phyloP scores from a whole-genome alignment of 1,284 basidiomycete genomes.

The Puccinia novopanici region DNA sequence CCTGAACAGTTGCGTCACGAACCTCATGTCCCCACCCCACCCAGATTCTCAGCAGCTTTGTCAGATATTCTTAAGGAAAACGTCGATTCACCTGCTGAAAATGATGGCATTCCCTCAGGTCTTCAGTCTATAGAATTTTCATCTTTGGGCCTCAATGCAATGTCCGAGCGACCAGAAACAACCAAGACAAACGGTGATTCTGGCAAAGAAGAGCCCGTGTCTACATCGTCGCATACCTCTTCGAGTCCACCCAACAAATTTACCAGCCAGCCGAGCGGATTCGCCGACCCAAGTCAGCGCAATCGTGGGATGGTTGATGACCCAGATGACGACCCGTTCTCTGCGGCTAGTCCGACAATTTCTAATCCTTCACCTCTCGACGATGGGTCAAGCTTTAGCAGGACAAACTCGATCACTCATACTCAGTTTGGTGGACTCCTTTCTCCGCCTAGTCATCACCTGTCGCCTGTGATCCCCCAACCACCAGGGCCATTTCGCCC shows the following conservation, averaged over 20 bases:
- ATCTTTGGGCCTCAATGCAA: background rate
- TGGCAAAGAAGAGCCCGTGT: background rate
- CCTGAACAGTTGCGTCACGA: background rate
- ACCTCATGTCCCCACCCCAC: conserved; percentile 11
- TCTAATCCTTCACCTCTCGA: conserved; percentile 29
- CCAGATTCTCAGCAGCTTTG: background rate
- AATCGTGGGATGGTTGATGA: conserved; percentile 4
- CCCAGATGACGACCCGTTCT: conserved; percentile 43
- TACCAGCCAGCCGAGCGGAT: background rate
- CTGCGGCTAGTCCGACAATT: conserved; percentile 40
- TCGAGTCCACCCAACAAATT: background rate
- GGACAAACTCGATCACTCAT: background rate
- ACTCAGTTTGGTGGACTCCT: background rate
- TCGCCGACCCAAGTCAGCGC: background rate
- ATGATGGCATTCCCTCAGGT: conserved; percentile 6
- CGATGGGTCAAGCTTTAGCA: background rate
- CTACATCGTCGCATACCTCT: background rate
- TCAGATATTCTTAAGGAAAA: conserved; percentile 29
- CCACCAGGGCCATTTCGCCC: background rate
- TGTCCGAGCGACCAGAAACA: background rate
- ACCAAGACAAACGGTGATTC: background rate
- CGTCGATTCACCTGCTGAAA: conserved; percentile 23
- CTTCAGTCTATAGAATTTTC: background rate
- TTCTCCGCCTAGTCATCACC: background rate
- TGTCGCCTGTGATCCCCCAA: background rate